Conservation (phyloP, 106 monocot genomes). For the Dendrobium chrysotoxum region DNA sequence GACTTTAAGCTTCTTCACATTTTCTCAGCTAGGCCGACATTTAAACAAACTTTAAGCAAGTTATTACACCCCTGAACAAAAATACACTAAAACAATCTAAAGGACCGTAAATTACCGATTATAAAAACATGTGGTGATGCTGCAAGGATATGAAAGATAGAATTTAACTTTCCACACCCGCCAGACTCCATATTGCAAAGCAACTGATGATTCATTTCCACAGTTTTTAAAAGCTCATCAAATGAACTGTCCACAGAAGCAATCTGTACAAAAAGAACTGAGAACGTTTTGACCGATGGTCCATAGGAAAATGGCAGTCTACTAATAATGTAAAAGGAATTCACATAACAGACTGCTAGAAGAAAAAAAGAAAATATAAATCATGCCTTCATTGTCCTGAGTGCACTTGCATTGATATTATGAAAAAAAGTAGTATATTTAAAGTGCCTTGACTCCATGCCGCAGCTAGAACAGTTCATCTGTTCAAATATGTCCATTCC, state of each 20-base stretch:
- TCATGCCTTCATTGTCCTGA: conserved; percentile 77
- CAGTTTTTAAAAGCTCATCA: conserved; percentile 80
- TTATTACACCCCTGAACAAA: not conserved
- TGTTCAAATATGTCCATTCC: conserved; percentile 90
- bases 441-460: conserved; percentile 64
- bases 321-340: not conserved
- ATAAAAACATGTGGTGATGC: conserved; percentile 75
- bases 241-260: conserved; percentile 50
- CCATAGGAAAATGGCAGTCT: not conserved
- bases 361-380: not conserved
- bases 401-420: conserved; percentile 89
- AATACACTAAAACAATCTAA: not conserved
- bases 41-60: not conserved
- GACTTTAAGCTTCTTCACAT: not conserved
- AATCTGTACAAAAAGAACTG: conserved; percentile 28
- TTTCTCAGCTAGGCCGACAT: not conserved
- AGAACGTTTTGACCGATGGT: not conserved
- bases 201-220: conserved; percentile 80
- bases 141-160: conserved; percentile 73
- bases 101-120: conserved; percentile 36
- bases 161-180: conserved; percentile 77
- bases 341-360: not conserved
- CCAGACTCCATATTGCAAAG: conserved; percentile 71
- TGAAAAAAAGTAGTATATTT: conserved; percentile 96
- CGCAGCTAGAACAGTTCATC: conserved; percentile 80